phyloP scores from a whole-genome alignment of 345 rosid species.

The Chamaenerion angustifolium region DNA sequence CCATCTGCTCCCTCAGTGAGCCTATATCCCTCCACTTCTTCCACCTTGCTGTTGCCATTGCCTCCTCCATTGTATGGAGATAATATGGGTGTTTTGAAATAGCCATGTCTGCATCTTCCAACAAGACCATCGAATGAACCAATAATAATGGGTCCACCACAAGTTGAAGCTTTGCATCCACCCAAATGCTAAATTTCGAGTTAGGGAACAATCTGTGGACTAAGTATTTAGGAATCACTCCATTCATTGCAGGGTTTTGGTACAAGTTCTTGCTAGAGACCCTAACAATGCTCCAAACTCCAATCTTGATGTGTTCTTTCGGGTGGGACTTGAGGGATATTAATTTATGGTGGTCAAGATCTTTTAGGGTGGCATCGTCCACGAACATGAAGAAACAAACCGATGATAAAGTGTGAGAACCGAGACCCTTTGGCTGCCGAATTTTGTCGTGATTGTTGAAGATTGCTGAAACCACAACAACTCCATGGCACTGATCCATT shows the following conservation, averaged over 20 bases:
- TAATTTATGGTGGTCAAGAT: conserved; percentile 31
- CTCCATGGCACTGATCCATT: conserved; percentile 60
- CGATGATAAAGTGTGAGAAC: conserved; percentile 38
- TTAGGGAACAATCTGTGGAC: conserved; percentile 75
- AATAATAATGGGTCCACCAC: conserved; percentile 66
- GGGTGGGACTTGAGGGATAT: conserved; percentile 15
- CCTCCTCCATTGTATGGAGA: conserved; percentile 79
- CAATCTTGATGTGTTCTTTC: conserved; percentile 15
- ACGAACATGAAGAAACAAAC: conserved; percentile 89
- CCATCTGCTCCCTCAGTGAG: conserved; percentile 60
- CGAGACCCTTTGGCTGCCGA: conserved; percentile 72
- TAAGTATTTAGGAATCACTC: conserved; percentile 69
- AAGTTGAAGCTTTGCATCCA: conserved; percentile 78
- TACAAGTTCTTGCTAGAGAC: conserved; percentile 29
- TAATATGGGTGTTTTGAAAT: conserved; percentile 65
- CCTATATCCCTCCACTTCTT: conserved; percentile 68
- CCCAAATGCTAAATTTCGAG: conserved; percentile 76
- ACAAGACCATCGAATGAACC: conserved; percentile 52
- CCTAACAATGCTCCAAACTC: conserved; percentile 59
- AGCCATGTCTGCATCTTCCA: conserved; percentile 50
- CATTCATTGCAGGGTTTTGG: conserved; percentile 75
- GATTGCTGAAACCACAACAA: conserved; percentile 78
- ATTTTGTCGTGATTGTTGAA: conserved; percentile 86
- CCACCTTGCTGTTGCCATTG: conserved; percentile 94
- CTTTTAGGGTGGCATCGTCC: conserved; percentile 43